phyloP scores from a whole-genome alignment of 352 stramenopile genomes.

The Pythium brassicae region DNA sequence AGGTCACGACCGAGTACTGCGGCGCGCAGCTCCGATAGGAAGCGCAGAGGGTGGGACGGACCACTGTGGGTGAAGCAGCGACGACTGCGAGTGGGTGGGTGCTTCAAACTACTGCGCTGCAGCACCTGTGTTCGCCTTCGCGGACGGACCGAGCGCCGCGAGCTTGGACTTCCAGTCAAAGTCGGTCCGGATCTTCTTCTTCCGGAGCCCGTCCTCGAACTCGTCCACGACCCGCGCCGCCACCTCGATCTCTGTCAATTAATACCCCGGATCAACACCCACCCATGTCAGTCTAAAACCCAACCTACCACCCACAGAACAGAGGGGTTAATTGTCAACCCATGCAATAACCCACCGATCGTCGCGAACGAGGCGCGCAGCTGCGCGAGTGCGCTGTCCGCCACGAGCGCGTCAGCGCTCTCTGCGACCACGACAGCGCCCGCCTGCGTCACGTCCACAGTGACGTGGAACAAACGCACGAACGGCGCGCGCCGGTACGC shows the following conservation, averaged over 20 bases:
- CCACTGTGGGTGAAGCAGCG: not conserved
- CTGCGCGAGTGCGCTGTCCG: constrained; percentile 25
- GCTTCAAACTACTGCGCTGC: not conserved
- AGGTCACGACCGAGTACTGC: constrained; percentile 55
- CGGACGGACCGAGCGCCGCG: constrained; percentile 3
- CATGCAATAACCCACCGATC: constrained; percentile 36
- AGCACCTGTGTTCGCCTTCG: constrained; percentile 1
- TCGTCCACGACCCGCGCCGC: constrained; percentile 46
- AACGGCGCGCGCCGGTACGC: constrained; percentile 65
- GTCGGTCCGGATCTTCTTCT: constrained; percentile 73
- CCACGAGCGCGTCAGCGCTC: constrained; percentile 8
- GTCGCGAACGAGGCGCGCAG: constrained; percentile 40
- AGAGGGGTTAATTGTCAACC: not conserved
- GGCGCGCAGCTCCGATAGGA: constrained; percentile 27
- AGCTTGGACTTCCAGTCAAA: constrained; percentile 38
- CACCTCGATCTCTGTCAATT: constrained; percentile 34
- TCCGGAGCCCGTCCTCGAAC: constrained; percentile 66
- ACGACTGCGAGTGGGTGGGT: not conserved
- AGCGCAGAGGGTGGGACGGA: not conserved
- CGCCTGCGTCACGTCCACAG: constrained; percentile 18
- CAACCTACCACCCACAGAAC: not conserved
- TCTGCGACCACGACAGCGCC: not conserved
- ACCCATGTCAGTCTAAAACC: not conserved
- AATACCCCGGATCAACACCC: not conserved
- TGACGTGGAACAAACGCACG: constrained; percentile 48